phyloP scores from a whole-genome alignment of 768 basidiomycete species.

The Rhodosporidiobolus sp. region DNA sequence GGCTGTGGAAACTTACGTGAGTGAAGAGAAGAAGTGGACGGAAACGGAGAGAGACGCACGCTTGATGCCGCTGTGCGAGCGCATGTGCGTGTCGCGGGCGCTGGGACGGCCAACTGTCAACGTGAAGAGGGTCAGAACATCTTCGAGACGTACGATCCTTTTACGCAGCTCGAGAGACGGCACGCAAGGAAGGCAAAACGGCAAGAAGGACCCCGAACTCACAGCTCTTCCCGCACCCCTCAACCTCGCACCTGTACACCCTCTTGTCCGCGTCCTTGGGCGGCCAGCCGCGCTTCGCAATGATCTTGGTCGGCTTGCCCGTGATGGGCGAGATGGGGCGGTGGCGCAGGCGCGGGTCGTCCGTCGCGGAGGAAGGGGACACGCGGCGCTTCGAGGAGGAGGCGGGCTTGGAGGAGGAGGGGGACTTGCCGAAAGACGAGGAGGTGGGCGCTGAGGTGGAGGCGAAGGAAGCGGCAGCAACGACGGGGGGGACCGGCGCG shows the following conservation, averaged over 20 bases:
- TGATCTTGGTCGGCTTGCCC: slow-evolving; percentile 27
- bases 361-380: background rate
- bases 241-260: background rate
- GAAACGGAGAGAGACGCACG: slow-evolving; percentile 1
- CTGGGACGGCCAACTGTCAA: slow-evolving; percentile 22
- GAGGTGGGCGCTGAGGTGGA: background rate
- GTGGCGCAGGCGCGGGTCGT: background rate
- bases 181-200: background rate
- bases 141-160: too few relatives aligned
- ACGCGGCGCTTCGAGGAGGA: background rate
- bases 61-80: slow-evolving; percentile 18
- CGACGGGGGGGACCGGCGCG: too few relatives aligned
- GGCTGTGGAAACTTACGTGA: background rate
- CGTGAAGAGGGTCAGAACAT: too few relatives aligned
- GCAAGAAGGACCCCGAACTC: background rate
- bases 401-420: background rate
- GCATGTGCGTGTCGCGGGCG: slow-evolving; percentile 25
- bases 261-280: slow-evolving; percentile 24
- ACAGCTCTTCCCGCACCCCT: slow-evolving; percentile 27
- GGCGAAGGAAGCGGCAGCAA: background rate
- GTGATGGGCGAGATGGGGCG: slow-evolving; percentile 24
- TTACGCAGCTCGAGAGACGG: background rate
- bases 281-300: slow-evolving; percentile 24
- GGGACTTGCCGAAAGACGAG: background rate
- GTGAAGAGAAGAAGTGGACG: too few relatives aligned